Evolutionary conservation across 495 filamentous ascomycete species (phyloP).

Genomic region (Aspergillus carlsbadensis): DNA sequence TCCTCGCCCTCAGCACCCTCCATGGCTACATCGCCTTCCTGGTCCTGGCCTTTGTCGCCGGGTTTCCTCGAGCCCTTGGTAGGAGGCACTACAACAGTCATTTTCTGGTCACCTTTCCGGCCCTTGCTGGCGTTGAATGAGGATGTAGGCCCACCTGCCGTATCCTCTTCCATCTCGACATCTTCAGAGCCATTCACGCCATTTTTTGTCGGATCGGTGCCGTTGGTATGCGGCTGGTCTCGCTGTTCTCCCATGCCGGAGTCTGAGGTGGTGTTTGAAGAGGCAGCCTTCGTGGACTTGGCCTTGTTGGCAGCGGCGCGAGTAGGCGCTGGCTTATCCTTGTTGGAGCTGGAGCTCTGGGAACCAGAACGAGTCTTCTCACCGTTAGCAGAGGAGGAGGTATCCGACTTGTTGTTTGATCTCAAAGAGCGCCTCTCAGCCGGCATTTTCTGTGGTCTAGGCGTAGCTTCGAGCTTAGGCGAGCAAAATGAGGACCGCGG

Average conservation of each 20-base stretch:
- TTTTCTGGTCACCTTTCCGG: slow-evolving; percentile 76
- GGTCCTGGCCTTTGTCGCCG: slow-evolving; percentile 54
- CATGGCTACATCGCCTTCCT: slow-evolving; percentile 76
- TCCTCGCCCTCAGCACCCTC: slow-evolving; percentile 59
- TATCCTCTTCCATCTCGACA: slow-evolving; percentile 80
- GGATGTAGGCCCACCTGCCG: slow-evolving; percentile 56
- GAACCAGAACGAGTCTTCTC: slow-evolving; percentile 53
- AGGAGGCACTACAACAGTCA: slow-evolving; percentile 83
- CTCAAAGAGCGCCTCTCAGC: slow-evolving; percentile 56
- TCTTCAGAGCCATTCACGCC: slow-evolving; percentile 74
- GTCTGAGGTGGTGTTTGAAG: slow-evolving; percentile 45
- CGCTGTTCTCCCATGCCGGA: slow-evolving; percentile 46
- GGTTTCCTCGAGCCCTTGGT: slow-evolving; percentile 69
- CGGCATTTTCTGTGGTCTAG: slow-evolving; percentile 47
- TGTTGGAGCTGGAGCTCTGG: slow-evolving; percentile 48
- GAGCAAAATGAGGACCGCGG: slow-evolving; percentile 30
- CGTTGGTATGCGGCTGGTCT: slow-evolving; percentile 71
- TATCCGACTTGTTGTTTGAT: slow-evolving; percentile 56
- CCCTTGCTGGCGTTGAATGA: slow-evolving; percentile 57
- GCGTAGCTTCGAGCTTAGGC: slow-evolving; percentile 34
- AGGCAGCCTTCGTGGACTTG: slow-evolving; percentile 51
- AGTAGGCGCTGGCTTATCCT: slow-evolving; percentile 47
- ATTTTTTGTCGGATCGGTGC: slow-evolving; percentile 71
- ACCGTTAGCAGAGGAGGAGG: slow-evolving; percentile 57
- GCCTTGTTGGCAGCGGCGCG: slow-evolving; percentile 49